These are phyloP conservation scores for Cryptococcus sp. DNA, from an alignment of 1,284 basidiomycete genomes.

Conservation along the genomic window DNA sequence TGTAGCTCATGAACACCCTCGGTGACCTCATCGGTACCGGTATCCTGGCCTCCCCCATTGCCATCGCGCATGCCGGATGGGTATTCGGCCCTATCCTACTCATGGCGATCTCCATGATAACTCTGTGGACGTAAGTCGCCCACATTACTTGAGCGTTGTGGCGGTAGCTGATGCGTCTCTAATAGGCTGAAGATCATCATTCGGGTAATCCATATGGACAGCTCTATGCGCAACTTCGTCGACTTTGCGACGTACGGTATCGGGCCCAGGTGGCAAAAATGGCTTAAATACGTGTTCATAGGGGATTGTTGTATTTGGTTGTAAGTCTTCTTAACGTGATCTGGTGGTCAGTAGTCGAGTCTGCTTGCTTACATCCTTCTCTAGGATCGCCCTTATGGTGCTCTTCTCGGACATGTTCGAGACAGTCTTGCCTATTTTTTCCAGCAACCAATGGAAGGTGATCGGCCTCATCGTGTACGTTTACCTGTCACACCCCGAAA, in stretches of 20 bases:
- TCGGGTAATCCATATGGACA: conserved; percentile 43
- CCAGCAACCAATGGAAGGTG: conserved; percentile 70
- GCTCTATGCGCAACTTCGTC: conserved; percentile 42
- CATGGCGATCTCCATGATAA: conserved; percentile 67
- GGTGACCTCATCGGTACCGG: conserved; percentile 83
- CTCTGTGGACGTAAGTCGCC: conserved; percentile 74
- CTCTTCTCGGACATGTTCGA: conserved; percentile 78
- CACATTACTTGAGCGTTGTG: neutral
- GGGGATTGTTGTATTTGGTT: conserved; percentile 70
- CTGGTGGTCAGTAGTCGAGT: too few species aligned
- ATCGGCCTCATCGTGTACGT: conserved; percentile 66
- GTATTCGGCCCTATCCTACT: conserved; percentile 68
- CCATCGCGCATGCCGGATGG: conserved; percentile 83
- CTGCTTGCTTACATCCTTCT: neutral
- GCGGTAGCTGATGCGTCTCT: neutral
- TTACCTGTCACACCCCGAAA: too few species aligned
- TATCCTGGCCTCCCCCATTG: conserved; percentile 80
- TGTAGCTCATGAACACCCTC: conserved; percentile 76
- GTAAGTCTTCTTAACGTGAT: conserved; percentile 21
- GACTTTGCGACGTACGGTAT: conserved; percentile 43
- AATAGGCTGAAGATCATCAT: conserved; percentile 44
- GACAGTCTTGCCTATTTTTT: conserved; percentile 64
- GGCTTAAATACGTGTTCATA: conserved; percentile 73
- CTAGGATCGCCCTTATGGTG: conserved; percentile 75
- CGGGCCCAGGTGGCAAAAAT: conserved; percentile 62